Conservation (phyloP, 768 basidiomycete genomes). For the Calocera cornea region DNA sequence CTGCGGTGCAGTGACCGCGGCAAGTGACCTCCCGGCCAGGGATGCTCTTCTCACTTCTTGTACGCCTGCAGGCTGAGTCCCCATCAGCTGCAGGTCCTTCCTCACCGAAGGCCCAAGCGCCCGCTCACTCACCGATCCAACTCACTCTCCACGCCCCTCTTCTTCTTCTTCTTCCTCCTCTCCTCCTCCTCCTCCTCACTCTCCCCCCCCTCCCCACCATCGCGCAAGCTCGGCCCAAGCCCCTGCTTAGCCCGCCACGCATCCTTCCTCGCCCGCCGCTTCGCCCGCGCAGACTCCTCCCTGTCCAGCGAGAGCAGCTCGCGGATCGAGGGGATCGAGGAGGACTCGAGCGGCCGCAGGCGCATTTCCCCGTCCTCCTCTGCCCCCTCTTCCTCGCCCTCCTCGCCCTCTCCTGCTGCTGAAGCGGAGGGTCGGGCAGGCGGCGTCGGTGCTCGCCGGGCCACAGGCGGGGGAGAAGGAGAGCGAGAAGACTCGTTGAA, state of each 20-base stretch:
- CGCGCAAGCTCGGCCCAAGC: conserved; percentile 31
- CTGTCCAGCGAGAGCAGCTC: conserved; percentile 69
- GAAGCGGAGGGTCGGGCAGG: not conserved
- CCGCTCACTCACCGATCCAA: conserved; percentile 46
- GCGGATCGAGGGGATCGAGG: conserved; percentile 66
- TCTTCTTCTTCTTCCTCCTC: conserved; percentile 26
- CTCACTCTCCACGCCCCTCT: conserved; percentile 39
- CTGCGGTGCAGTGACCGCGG: too few species aligned
- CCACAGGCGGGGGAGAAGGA: not conserved
- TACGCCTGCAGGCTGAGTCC: not conserved
- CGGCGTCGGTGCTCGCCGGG: not conserved
- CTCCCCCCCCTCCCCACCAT: conserved; percentile 28
- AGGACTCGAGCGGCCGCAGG: conserved; percentile 65
- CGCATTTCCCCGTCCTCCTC: conserved; percentile 38
- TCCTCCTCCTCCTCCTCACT: conserved; percentile 17
- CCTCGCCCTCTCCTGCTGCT: conserved; percentile 28
- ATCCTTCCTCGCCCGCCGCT: conserved; percentile 61
- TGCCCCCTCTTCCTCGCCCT: conserved; percentile 28
- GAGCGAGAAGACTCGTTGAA: conserved; percentile 5
- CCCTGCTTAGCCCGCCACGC: conserved; percentile 25
- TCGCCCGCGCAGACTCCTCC: conserved; percentile 48
- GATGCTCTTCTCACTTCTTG: too few species aligned
- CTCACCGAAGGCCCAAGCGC: too few species aligned
- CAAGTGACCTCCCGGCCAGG: too few species aligned
- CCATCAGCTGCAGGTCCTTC: not conserved